Evolutionary conservation across 768 basidiomycete species (phyloP).

Genomic region (Pisolithus microcarpus): DNA sequence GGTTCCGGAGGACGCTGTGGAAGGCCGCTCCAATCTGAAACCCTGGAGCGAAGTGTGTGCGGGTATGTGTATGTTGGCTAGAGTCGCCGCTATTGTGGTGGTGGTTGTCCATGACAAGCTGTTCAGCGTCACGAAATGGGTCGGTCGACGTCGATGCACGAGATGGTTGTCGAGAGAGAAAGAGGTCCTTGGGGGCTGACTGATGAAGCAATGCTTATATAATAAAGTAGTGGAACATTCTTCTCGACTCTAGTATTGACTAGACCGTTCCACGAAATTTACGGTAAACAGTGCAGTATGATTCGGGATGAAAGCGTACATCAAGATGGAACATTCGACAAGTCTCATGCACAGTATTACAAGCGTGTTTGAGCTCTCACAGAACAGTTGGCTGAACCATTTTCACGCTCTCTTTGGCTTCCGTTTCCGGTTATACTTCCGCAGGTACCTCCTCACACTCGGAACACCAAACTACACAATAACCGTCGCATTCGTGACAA

Average conservation of each 20-base stretch:
- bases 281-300: too few relatives aligned
- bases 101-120: background rate
- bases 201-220: background rate
- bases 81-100: slow-evolving; percentile 10
- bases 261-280: too few relatives aligned
- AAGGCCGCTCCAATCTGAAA: slow-evolving; percentile 23
- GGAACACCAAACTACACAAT: slow-evolving; percentile 58
- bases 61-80: slow-evolving; percentile 1
- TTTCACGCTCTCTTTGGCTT: slow-evolving; percentile 26
- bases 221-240: too few relatives aligned
- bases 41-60: slow-evolving; percentile 9
- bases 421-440: slow-evolving; percentile 25
- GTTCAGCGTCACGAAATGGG: background rate
- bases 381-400: too few relatives aligned
- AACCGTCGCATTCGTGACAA: too few relatives aligned
- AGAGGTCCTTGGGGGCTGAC: background rate
- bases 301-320: too few relatives aligned
- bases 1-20: slow-evolving; percentile 24
- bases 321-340: background rate
- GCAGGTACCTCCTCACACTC: slow-evolving; percentile 45
- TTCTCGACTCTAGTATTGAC: too few relatives aligned
- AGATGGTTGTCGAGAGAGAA: background rate
- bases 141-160: background rate
- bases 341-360: background rate
- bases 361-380: slow-evolving; percentile 4